A percentile compares a stretch with the other conserved stretches of the same genome.
Conservation (phyloP, 371 early-diverging fungal species). For the Chytridiales sp. region DNA sequence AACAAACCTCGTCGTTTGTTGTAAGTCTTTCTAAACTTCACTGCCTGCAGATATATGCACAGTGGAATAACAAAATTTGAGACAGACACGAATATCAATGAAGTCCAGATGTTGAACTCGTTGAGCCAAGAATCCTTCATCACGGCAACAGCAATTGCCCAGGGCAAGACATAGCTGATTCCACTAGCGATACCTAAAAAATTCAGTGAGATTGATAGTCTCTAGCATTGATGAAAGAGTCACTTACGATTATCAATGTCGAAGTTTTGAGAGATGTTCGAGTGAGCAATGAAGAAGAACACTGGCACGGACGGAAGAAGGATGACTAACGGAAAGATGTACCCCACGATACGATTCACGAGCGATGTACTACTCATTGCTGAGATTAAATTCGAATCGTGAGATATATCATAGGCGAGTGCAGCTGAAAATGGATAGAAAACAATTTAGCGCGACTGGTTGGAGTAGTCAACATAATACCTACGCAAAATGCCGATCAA, state of each 20-base stretch:
- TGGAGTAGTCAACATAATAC: slow-evolving; percentile 17
- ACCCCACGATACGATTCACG: slow-evolving; percentile 60
- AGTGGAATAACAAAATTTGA: slow-evolving; percentile 78
- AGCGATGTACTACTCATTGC: slow-evolving; percentile 20
- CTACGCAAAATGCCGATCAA: slow-evolving; percentile 45
- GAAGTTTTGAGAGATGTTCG: slow-evolving; percentile 65
- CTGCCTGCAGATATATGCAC: slow-evolving; percentile 60
- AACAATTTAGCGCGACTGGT: background rate
- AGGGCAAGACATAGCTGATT: slow-evolving; percentile 67
- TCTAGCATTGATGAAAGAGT: background rate
- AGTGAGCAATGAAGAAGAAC: slow-evolving; percentile 67
- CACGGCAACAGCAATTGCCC: slow-evolving; percentile 62
- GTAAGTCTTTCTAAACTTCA: slow-evolving; percentile 43
- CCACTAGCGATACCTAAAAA: slow-evolving; percentile 45
- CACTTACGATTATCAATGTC: slow-evolving; percentile 30
- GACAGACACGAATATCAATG: slow-evolving; percentile 59
- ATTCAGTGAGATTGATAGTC: background rate
- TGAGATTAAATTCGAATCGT: slow-evolving; percentile 15
- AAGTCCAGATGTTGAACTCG: slow-evolving; percentile 54
- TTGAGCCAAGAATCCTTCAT: slow-evolving; percentile 45
- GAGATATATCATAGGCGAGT: slow-evolving; percentile 29
- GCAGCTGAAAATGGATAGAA: slow-evolving; percentile 34
- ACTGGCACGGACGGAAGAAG: slow-evolving; percentile 77
- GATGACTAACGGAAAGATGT: slow-evolving; percentile 68
- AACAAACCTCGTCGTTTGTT: slow-evolving; percentile 38